Evolutionary conservation across 2,329 filamentous ascomycete genomes (phyloP), one percentile per base, ranked within the genome.

Genomic region (Sclerotinia nivalis): DNA sequence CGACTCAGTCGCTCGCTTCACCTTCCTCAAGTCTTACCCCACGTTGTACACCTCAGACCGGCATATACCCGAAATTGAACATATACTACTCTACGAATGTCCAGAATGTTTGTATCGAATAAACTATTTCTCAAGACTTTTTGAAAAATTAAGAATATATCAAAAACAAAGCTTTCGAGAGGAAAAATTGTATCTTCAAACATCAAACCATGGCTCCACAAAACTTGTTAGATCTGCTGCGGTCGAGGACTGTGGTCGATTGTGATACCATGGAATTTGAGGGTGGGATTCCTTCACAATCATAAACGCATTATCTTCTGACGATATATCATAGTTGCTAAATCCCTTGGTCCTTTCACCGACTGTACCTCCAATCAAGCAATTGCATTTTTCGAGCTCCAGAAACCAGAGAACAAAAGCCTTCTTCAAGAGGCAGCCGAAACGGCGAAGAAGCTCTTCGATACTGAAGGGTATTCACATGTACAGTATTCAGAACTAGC

Each of bases 291-390:
- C 34, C 8, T 47, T 2, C 12, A 54, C 70, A 37, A 68, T 31
- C 28, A 4, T 18, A 43, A 2, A 45, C 1, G 12, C 0, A 18
- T 31, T 2, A 34, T n/a, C 2, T 61, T 28, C 66, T 68, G 7
- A 68, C 15, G 9, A 43, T 43, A 43, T 18, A 13, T 12, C 28
- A 18, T 70, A 85, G 84, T 85, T 49, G 81, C 82, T 18, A 80
- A 79, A 73, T 74, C 78, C 10, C 74, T 84, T 3, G 84, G 83
- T 20, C 83, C 83, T 1, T 87, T 86, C 70, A 78, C 81, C 7
- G 84, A 86, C 72, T 86, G 83, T 71, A 87, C 85, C 28, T 86
- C 84, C 1, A 86, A 86, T 68, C 85, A 86, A 78, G 84, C 84
- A 73, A 86, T 87, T 71, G 83, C 83, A 47, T 83, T 81, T 71